Percentiles rank a stretch among this genome's conserved stretches.
These are phyloP conservation scores for Beauveria pseudobassiana DNA, from an alignment of 2,329 filamentous ascomycete species.

Conservation along the genomic window DNA sequence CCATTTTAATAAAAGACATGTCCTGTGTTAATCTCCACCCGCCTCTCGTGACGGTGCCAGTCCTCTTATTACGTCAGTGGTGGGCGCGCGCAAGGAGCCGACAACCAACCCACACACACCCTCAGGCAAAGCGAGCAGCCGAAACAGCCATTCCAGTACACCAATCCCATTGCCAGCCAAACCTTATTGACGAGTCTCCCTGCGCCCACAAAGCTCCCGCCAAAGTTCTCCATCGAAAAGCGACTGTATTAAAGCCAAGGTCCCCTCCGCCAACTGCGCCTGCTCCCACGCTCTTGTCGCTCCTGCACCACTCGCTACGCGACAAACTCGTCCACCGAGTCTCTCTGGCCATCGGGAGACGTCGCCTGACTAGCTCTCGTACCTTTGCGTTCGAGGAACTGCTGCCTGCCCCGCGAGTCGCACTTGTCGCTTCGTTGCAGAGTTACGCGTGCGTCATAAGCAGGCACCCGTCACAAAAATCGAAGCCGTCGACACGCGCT, in stretches of 20 bases:
- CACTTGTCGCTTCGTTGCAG: background rate
- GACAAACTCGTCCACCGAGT: background rate
- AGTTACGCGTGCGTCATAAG: background rate
- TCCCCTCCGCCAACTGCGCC: background rate
- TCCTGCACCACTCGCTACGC: background rate
- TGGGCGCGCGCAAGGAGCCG: background rate
- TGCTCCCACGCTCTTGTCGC: background rate
- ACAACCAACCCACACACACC: slow-evolving; percentile 1
- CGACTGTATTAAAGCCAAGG: background rate
- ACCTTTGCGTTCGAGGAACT: background rate
- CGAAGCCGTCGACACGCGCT: background rate
- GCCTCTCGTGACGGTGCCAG: too few species aligned
- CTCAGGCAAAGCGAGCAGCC: background rate
- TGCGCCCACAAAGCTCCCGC: background rate
- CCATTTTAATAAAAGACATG: too few species aligned
- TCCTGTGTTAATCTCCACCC: too few species aligned
- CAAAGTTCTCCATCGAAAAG: background rate
- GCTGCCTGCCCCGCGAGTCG: background rate
- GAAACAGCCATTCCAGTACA: background rate
- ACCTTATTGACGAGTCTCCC: background rate
- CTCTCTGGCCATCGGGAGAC: slow-evolving; percentile 6
- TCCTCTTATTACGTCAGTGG: background rate
- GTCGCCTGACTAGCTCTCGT: background rate
- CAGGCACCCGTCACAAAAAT: background rate
- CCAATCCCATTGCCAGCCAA: background rate